phyloP scores from a whole-genome alignment of 2,329 filamentous ascomycete species.

The Ophiosphaerella narmari region DNA sequence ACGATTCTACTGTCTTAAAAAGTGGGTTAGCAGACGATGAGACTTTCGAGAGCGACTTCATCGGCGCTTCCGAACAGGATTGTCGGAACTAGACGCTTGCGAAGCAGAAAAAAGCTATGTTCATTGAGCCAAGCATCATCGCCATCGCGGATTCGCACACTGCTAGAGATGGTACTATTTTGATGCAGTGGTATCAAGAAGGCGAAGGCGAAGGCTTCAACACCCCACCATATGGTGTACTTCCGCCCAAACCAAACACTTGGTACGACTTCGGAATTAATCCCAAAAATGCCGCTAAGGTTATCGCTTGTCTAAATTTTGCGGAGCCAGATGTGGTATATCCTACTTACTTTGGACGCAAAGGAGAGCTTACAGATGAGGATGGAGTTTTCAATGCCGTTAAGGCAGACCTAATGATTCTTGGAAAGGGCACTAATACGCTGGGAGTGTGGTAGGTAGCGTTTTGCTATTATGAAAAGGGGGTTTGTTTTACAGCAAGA shows the following conservation, averaged over 20 bases:
- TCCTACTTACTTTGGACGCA: no score
- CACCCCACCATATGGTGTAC: not conserved
- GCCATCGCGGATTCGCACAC: slow-evolving; percentile 7
- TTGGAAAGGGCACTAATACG: no score
- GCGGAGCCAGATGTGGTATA: no score
- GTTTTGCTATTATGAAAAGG: no score
- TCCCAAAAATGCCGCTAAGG: not conserved
- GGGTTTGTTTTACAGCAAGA: no score
- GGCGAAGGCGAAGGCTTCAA: not conserved
- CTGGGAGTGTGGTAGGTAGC: no score
- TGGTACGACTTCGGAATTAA: not conserved
- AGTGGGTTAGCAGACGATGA: no score
- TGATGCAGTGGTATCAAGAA: slow-evolving; percentile 1
- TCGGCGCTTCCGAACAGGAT: not conserved
- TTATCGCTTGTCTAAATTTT: not conserved
- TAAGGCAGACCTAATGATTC: no score
- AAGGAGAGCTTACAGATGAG: no score
- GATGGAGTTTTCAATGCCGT: no score
- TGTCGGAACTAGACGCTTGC: slow-evolving; percentile 1
- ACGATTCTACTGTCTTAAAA: no score
- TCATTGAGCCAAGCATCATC: not conserved
- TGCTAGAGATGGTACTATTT: slow-evolving; percentile 5
- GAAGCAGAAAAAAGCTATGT: not conserved
- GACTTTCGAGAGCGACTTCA: no score
- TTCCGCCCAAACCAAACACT: not conserved